Percentiles rank a stretch among this genome's conserved stretches.
These are phyloP conservation scores for Spiraea crenata DNA, from an alignment of 331 rosid species.

Conservation along the genomic window DNA sequence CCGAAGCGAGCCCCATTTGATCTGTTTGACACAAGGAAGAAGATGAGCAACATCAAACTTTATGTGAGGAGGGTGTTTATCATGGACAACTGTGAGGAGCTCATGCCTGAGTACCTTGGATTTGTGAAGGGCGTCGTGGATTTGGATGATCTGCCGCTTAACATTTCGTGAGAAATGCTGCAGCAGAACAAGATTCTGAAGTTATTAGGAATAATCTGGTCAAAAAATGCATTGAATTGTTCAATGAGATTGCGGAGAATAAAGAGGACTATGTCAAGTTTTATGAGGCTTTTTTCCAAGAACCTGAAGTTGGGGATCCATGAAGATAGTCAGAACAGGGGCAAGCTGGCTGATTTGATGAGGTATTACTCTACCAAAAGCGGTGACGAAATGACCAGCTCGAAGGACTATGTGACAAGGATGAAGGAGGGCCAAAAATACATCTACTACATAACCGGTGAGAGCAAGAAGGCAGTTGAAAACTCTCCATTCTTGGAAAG, in stretches of 20 bases:
- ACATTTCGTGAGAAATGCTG: constrained; percentile 36
- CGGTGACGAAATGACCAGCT: constrained; percentile 34
- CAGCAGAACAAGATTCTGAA: constrained; percentile 37
- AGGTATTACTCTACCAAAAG: constrained; percentile 37
- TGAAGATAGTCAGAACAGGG: constrained; percentile 32
- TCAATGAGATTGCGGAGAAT: constrained; percentile 27
- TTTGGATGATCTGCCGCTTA: constrained; percentile 34
- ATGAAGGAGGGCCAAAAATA: constrained; percentile 33
- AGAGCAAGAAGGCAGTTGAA: constrained; percentile 34
- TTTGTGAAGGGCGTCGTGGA: constrained; percentile 40
- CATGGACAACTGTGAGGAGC: constrained; percentile 36
- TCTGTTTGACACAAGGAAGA: constrained; percentile 35
- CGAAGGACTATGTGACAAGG: constrained; percentile 35
- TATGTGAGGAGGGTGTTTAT: constrained; percentile 39
- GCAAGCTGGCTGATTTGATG: constrained; percentile 32
- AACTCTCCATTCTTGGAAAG: constrained; percentile 34
- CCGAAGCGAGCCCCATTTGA: constrained; percentile 30
- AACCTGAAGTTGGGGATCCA: constrained; percentile 34
- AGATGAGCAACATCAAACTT: constrained; percentile 33
- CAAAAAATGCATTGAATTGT: constrained; percentile 35
- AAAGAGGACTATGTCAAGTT: constrained; percentile 34
- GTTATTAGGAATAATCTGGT: constrained; percentile 38
- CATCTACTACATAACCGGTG: constrained; percentile 29
- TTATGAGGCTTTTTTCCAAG: constrained; percentile 33
- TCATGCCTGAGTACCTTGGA: constrained; percentile 34